These are phyloP conservation scores for Akebia trifoliata DNA, from an alignment of 164 flowering plant genomes.

Conservation along the genomic window DNA sequence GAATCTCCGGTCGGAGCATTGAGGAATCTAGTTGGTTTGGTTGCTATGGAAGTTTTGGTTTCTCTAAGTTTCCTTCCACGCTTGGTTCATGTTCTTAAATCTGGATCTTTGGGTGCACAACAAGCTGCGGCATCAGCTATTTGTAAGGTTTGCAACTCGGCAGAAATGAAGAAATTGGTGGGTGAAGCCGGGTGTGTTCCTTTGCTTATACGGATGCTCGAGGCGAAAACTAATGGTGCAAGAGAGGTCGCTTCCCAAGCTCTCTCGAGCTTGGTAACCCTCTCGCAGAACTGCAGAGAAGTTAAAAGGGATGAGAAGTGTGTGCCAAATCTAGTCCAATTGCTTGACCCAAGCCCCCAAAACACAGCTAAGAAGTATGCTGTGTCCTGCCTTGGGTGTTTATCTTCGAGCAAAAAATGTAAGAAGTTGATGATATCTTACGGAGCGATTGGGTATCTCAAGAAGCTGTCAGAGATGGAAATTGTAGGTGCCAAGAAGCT, in stretches of 20 bases:
- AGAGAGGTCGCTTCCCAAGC: slow-evolving; percentile 85
- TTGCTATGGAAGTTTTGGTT: slow-evolving; percentile 41
- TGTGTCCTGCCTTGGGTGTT: slow-evolving; percentile 47
- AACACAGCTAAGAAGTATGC: slow-evolving; percentile 90
- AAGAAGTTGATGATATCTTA: slow-evolving; percentile 83
- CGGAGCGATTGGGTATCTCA: slow-evolving; percentile 89
- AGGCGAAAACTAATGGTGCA: slow-evolving; percentile 57
- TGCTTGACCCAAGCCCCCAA: slow-evolving; percentile 76
- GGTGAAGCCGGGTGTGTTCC: slow-evolving; percentile 81
- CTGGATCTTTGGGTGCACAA: slow-evolving; percentile 77
- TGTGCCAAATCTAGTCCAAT: slow-evolving; percentile 72
- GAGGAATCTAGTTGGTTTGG: slow-evolving; percentile 61
- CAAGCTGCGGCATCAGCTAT: slow-evolving; percentile 75
- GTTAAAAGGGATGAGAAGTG: slow-evolving; percentile 68
- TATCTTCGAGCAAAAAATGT: slow-evolving; percentile 76
- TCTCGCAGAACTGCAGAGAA: slow-evolving; percentile 54
- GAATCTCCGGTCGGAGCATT: slow-evolving; percentile 86
- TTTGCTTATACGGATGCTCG: slow-evolving; percentile 64
- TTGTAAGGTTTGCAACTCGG: slow-evolving; percentile 50
- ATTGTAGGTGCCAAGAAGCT: slow-evolving; percentile 77
- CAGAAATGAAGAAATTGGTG: slow-evolving; percentile 59
- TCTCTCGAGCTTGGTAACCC: slow-evolving; percentile 42
- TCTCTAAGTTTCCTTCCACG: slow-evolving; percentile 58
- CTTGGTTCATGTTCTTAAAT: slow-evolving; percentile 68
- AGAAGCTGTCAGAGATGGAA: slow-evolving; percentile 83